These are phyloP conservation scores for Fusarium anthophilum DNA, from an alignment of 2,329 filamentous ascomycete genomes.

Conservation along the genomic window DNA sequence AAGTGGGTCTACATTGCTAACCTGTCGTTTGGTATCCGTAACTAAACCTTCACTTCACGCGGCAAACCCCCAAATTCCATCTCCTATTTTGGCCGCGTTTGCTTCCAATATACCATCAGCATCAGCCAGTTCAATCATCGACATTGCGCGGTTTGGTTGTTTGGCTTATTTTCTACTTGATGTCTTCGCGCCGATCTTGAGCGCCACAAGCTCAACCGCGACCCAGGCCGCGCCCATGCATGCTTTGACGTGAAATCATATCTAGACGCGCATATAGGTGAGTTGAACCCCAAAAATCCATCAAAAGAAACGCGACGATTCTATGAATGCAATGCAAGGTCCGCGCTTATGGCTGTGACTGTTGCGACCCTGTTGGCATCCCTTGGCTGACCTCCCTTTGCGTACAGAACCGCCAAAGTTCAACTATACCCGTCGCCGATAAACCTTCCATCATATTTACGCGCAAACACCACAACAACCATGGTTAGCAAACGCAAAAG, in stretches of 20 bases:
- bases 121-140: background rate
- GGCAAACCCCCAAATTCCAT: constrained; percentile 26
- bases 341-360: background rate
- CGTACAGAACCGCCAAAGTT: constrained; percentile 24
- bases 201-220: constrained; percentile 37
- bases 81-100: constrained; percentile 26
- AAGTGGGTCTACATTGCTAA: constrained; percentile 1
- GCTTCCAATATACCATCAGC: constrained; percentile 16
- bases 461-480: background rate
- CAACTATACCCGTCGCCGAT: constrained; percentile 16
- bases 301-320: background rate
- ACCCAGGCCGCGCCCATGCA: constrained; percentile 41
- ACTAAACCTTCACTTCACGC: constrained; percentile 37
- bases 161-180: constrained; percentile 5
- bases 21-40: background rate
- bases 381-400: constrained; percentile 29
- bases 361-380: constrained; percentile 6
- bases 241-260: constrained; percentile 39
- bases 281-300: constrained; percentile 16
- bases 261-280: constrained; percentile 34
- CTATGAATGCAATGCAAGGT: background rate
- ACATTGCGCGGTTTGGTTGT: constrained; percentile 7
- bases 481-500: constrained; percentile 65
- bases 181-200: constrained; percentile 31
- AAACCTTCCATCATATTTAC: background rate